A percentile compares a stretch with the other conserved stretches of the same genome.
These are phyloP conservation scores for Tillandsia leiboldiana DNA, from an alignment of 176 grass and related monocot species.

Conservation along the genomic window DNA sequence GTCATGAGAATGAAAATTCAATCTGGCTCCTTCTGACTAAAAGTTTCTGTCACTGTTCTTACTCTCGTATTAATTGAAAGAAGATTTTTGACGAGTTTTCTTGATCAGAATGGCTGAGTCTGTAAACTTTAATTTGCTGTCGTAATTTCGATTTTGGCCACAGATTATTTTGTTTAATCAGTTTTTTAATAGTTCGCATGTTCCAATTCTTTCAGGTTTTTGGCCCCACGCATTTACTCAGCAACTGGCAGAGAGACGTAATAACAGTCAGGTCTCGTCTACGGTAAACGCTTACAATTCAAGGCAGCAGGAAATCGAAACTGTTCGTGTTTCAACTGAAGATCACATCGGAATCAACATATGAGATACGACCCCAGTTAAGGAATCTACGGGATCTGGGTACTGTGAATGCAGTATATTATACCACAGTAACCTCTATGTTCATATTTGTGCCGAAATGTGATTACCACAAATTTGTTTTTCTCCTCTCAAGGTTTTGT, in stretches of 20 bases:
- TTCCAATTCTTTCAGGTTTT: slow-evolving; percentile 29
- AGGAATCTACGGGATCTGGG: slow-evolving; percentile 30
- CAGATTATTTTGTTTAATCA: not conserved
- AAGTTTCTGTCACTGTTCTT: too few species aligned
- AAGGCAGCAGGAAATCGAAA: not conserved
- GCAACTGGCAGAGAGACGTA: slow-evolving; percentile 22
- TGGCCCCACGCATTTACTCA: slow-evolving; percentile 37
- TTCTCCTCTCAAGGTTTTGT: not conserved
- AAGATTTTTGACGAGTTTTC: too few species aligned
- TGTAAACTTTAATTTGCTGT: not conserved
- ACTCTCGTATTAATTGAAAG: too few species aligned
- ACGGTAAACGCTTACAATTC: slow-evolving; percentile 10
- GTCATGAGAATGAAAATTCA: too few species aligned
- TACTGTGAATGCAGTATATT: not conserved
- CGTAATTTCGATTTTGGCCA: not conserved
- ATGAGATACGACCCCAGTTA: slow-evolving; percentile 9
- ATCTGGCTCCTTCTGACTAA: too few species aligned
- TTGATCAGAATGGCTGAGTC: too few species aligned
- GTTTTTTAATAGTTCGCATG: slow-evolving; percentile 5
- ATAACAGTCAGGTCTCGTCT: not conserved
- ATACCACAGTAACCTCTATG: not conserved
- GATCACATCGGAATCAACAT: slow-evolving; percentile 8
- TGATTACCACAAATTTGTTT: not conserved
- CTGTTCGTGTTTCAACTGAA: not conserved
- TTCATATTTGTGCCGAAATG: not conserved